A percentile compares a stretch with the other conserved stretches of the same genome.
Conservation (phyloP, 2,329 filamentous ascomycete genomes). For the Cordyceps javanica region DNA sequence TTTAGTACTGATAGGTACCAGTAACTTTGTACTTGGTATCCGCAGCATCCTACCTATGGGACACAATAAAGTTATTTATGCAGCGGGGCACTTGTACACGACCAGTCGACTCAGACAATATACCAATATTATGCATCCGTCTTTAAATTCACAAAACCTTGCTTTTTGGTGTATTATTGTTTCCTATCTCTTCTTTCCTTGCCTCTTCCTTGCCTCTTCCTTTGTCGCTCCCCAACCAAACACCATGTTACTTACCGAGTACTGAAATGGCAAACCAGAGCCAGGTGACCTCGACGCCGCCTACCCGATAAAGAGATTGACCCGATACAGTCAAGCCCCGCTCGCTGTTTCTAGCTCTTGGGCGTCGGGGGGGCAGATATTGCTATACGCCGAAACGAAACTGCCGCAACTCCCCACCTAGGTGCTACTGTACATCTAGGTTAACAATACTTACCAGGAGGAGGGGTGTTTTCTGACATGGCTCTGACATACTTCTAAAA, state of each 20-base stretch:
- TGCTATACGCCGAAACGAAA: too few species aligned
- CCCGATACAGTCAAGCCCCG: constrained; percentile 6
- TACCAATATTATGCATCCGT: neutral
- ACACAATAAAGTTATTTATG: neutral
- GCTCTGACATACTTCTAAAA: too few species aligned
- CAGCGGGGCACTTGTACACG: neutral
- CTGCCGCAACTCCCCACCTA: too few species aligned
- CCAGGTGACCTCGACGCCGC: neutral
- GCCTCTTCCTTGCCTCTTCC: too few species aligned
- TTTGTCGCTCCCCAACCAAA: too few species aligned
- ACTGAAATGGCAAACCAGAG: neutral
- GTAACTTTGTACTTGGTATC: too few species aligned
- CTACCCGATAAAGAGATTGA: neutral
- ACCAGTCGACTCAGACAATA: neutral
- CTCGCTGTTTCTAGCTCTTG: neutral
- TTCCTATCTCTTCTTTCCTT: neutral
- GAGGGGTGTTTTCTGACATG: too few species aligned
- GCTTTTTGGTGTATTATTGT: neutral
- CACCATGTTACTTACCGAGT: too few species aligned
- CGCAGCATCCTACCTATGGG: too few species aligned
- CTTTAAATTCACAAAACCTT: neutral
- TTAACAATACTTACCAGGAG: too few species aligned
- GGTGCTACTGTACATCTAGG: too few species aligned
- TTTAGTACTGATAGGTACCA: neutral
- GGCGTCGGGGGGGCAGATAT: neutral